Conservation (phyloP, 2,329 filamentous ascomycete species). For the Aspergillus ibericus region DNA sequence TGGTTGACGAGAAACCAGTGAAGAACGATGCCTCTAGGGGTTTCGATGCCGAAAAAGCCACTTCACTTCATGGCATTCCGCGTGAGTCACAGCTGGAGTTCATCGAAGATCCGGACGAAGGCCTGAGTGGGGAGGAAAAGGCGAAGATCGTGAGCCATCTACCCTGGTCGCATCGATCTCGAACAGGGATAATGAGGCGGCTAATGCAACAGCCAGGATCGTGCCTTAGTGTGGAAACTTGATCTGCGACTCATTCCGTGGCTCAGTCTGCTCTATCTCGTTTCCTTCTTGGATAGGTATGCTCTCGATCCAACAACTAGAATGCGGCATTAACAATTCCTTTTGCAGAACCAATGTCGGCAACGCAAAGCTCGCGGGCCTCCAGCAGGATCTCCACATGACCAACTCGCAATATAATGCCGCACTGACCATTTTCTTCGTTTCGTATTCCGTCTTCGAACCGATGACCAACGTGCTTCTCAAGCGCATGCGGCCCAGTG, state of each 20-base stretch:
- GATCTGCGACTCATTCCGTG: slow-evolving; percentile 49
- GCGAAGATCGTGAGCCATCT: slow-evolving; percentile 56
- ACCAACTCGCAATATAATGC: slow-evolving; percentile 68
- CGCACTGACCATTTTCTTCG: slow-evolving; percentile 79
- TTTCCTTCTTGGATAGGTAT: slow-evolving; percentile 43
- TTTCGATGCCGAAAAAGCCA: slow-evolving; percentile 24
- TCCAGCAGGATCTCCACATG: slow-evolving; percentile 62
- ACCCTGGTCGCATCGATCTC: not conserved
- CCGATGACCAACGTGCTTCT: slow-evolving; percentile 74
- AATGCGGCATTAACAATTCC: not conserved
- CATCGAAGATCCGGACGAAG: slow-evolving; percentile 60
- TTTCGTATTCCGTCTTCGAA: slow-evolving; percentile 80
- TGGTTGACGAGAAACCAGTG: slow-evolving; percentile 10
- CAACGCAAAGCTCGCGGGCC: slow-evolving; percentile 63
- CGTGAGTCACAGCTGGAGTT: slow-evolving; percentile 16
- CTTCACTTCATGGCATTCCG: slow-evolving; percentile 1
- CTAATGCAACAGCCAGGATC: slow-evolving; percentile 37
- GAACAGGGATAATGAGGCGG: not conserved
- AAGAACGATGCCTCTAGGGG: not conserved
- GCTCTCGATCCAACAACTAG: not conserved
- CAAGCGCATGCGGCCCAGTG: slow-evolving; percentile 70
- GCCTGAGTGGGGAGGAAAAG: slow-evolving; percentile 63
- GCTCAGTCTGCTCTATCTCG: slow-evolving; percentile 48
- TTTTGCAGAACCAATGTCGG: slow-evolving; percentile 67
- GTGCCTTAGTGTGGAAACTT: slow-evolving; percentile 46